Conservation (phyloP, 2,329 filamentous ascomycete species). For the Xenosphaeropsis pyriputrescens region DNA sequence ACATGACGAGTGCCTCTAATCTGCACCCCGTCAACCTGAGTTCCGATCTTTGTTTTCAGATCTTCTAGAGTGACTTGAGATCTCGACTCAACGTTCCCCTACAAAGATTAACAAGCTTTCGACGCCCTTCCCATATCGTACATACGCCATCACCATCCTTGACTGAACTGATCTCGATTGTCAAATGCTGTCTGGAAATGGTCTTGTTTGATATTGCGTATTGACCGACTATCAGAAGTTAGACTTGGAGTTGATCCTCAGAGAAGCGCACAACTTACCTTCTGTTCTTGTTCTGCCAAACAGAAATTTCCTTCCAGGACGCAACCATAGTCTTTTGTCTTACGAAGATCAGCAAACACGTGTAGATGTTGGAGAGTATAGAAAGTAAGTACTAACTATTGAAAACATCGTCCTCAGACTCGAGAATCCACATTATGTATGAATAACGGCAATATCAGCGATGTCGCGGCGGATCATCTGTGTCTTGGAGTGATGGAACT, state of each 20-base stretch:
- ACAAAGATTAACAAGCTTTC: conserved; percentile 1
- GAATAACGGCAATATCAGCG: not conserved
- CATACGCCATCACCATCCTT: conserved; percentile 51
- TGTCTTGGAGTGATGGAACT: too few relatives aligned
- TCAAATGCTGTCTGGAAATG: conserved; percentile 80
- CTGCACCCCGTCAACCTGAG: conserved; percentile 57
- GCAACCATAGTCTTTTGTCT: conserved; percentile 70
- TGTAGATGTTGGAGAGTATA: not conserved
- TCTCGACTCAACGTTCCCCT: conserved; percentile 22
- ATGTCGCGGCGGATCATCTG: too few relatives aligned
- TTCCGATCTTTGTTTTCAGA: conserved; percentile 72
- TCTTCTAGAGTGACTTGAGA: conserved; percentile 66
- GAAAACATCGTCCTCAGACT: conserved; percentile 39
- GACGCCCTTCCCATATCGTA: not conserved
- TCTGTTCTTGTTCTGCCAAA: conserved; percentile 67
- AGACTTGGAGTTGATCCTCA: conserved; percentile 3
- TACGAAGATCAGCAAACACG: conserved; percentile 7
- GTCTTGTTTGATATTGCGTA: conserved; percentile 63
- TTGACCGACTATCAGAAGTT: conserved; percentile 35
- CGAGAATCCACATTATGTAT: conserved; percentile 32
- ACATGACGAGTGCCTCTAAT: conserved; percentile 46
- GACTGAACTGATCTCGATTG: conserved; percentile 56
- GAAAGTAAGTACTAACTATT: conserved; percentile 25
- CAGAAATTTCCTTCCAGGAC: conserved; percentile 72
- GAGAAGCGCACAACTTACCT: conserved; percentile 25